These are phyloP conservation scores for Sclerotinia glacialis DNA, from an alignment of 2,329 filamentous ascomycete genomes.

Conservation along the genomic window DNA sequence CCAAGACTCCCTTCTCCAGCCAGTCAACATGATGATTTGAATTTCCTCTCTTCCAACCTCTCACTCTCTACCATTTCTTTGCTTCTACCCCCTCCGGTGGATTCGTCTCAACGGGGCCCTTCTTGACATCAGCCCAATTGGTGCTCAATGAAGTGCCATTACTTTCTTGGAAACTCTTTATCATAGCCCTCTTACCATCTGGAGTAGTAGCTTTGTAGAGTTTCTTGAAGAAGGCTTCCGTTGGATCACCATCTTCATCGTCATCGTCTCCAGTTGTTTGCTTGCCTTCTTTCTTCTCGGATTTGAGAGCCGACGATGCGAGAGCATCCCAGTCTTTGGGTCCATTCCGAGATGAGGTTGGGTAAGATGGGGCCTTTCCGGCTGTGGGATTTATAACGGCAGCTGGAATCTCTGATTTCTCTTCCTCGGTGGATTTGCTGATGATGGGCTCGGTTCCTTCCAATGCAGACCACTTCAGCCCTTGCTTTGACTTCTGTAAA, in stretches of 20 bases:
- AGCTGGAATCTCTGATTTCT: slow-evolving; percentile 20
- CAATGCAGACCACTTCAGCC: slow-evolving; percentile 40
- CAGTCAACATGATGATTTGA: too few species aligned
- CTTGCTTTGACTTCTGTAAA: slow-evolving; percentile 63
- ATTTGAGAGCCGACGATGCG: slow-evolving; percentile 38
- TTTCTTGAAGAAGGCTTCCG: slow-evolving; percentile 85
- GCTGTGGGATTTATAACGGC: slow-evolving; percentile 26
- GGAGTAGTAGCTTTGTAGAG: slow-evolving; percentile 74
- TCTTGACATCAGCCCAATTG: slow-evolving; percentile 80
- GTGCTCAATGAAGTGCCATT: slow-evolving; percentile 91
- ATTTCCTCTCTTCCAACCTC: background rate
- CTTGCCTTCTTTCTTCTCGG: slow-evolving; percentile 33
- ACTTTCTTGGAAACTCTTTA: slow-evolving; percentile 94
- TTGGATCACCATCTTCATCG: slow-evolving; percentile 60
- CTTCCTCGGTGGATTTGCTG: slow-evolving; percentile 12
- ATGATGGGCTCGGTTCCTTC: slow-evolving; percentile 33
- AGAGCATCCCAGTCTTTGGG: slow-evolving; percentile 92
- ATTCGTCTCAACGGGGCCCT: slow-evolving; percentile 65
- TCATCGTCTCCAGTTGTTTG: slow-evolving; percentile 42
- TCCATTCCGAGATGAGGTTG: slow-evolving; percentile 79
- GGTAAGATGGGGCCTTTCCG: slow-evolving; percentile 62
- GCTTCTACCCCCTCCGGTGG: slow-evolving; percentile 76
- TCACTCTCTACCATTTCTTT: slow-evolving; percentile 54
- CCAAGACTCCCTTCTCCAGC: background rate
- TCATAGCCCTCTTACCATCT: slow-evolving; percentile 89